These are phyloP conservation scores for Ganoderma sinense DNA, from an alignment of 1,284 basidiomycete genomes.

Conservation along the genomic window DNA sequence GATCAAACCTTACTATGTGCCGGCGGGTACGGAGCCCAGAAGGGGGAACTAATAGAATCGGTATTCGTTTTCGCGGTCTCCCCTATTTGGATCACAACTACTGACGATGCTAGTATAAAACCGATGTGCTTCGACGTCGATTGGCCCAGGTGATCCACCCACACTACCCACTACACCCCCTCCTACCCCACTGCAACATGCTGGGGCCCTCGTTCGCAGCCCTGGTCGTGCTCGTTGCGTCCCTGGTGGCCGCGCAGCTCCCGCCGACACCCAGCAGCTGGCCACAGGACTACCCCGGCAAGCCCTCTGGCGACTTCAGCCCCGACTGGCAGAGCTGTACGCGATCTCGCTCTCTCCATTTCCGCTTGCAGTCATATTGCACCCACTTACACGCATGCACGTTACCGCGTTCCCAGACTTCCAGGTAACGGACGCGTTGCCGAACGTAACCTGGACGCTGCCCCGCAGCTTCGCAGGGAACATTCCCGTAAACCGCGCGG, in stretches of 20 bases:
- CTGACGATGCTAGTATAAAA: conserved; percentile 25
- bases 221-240: conserved; percentile 16
- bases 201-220: conserved; percentile 15
- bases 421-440: conserved; percentile 48
- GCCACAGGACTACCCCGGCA: conserved; percentile 53
- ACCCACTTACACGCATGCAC: not conserved
- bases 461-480: conserved; percentile 72
- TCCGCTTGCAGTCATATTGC: not conserved
- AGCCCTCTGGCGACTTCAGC: conserved; percentile 58
- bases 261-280: conserved; percentile 30
- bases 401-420: conserved; percentile 30
- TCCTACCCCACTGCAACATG: conserved; percentile 14
- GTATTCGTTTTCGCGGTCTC: conserved; percentile 5
- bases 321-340: conserved; percentile 71
- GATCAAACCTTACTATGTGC: conserved; percentile 20
- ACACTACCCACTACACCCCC: conserved; percentile 7
- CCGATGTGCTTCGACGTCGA: not conserved
- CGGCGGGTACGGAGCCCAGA: conserved; percentile 15
- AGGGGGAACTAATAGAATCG: not conserved
- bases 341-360: not conserved
- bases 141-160: conserved; percentile 5
- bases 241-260: conserved; percentile 18
- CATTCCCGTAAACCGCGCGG: conserved; percentile 61
- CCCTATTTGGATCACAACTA: conserved; percentile 13
- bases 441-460: conserved; percentile 68